These are phyloP conservation scores for Rosa lucieae DNA, from an alignment of 306 rosid genomes.

Conservation along the genomic window DNA sequence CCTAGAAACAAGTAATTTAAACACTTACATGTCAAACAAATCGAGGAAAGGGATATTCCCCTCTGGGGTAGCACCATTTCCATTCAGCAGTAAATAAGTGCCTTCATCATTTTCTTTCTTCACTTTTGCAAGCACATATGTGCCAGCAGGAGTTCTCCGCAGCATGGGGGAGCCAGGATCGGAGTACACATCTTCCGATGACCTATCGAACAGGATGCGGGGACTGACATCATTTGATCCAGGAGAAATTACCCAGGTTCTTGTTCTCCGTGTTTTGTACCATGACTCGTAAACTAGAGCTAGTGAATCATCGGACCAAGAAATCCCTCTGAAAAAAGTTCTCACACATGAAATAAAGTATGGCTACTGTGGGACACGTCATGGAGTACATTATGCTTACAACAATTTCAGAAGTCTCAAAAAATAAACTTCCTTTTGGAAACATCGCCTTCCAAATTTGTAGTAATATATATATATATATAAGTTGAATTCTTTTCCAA, in stretches of 20 bases:
- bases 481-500: neutral
- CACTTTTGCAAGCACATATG: slow-evolving; percentile 74
- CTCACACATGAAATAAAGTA: slow-evolving; percentile 5
- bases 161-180: slow-evolving; percentile 98
- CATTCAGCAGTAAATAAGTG: slow-evolving; percentile 70
- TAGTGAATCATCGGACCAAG: slow-evolving; percentile 91
- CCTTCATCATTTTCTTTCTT: slow-evolving; percentile 65
- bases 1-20: slow-evolving; percentile 24
- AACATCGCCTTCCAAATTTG: no score
- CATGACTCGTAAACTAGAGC: slow-evolving; percentile 96
- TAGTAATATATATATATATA: neutral
- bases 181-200: slow-evolving; percentile 96
- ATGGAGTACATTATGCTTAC: neutral
- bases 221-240: slow-evolving; percentile 65
- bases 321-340: slow-evolving; percentile 68
- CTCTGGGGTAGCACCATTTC: slow-evolving; percentile 89
- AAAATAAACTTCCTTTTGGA: neutral
- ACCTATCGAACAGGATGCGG: slow-evolving; percentile 83
- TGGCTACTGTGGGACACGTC: neutral
- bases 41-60: slow-evolving; percentile 97
- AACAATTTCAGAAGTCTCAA: slow-evolving; percentile 11
- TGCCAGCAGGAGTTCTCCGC: slow-evolving; percentile 87
- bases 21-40: slow-evolving; percentile 86
- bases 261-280: slow-evolving; percentile 79
- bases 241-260: slow-evolving; percentile 90